Evolutionary conservation across 192 early-diverging fungal species (phyloP), one percentile per base, ranked within the genome.

Genomic region (Backusella liffmaniae): DNA sequence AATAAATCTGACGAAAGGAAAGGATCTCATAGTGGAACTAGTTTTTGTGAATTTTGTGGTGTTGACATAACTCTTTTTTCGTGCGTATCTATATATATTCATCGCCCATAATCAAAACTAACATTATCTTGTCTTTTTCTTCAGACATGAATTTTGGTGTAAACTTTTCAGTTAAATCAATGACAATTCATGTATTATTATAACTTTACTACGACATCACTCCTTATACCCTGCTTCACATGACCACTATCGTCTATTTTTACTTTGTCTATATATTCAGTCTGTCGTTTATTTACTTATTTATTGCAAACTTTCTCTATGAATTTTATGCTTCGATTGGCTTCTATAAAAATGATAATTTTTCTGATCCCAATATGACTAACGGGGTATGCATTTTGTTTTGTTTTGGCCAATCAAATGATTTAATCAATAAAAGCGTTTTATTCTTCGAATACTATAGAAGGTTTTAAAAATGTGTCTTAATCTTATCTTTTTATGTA

Each of bases 91-190:
- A 32, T 32, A 32, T 32, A 32, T 32, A 26, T 62, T 62, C 12
- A 29, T 4, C 26, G 3, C 3, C 29, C 7, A 29, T 4, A 9
- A 62, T 29, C 23, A 29, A 62, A 62, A 13, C 56, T 62, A 62
- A 62, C 2, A 29, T 29, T 26, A 12, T 12, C 8, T 26, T 26
- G 12, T 59, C 0, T 59, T 26, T 26, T 59, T 62, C 21, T 62
- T 62, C 12, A 62, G 56, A 62, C 56, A 62, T 62, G 56, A 62
- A 62, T 62, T 62, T 29, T 62, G 56, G 56, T 62, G 56, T 62
- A 5, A 6, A 3, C 26, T 62, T 62, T 62, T 10, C 26, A 13
- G 3, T 26, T 62, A 62, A 62, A 62, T 62, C 10, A 29, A 10
- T 0, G 9, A 8, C 46, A 16, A 49, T 62, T 4, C 56, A 62